Conservation (phyloP, 1,139 yeast species). For the Kodamaea derodonti region DNA sequence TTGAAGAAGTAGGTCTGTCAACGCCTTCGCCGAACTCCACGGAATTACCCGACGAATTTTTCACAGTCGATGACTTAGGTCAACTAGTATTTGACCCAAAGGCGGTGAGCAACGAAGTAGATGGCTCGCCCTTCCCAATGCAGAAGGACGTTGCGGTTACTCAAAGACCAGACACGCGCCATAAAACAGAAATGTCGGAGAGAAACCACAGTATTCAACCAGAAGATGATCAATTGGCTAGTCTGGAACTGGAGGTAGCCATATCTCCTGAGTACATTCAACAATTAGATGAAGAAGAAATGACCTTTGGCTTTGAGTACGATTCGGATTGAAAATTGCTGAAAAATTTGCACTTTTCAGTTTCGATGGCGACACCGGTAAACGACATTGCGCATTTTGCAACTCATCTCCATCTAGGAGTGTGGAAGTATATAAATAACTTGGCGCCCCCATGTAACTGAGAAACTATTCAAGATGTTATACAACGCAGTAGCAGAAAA, state of each 20-base stretch:
- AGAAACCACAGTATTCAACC: not conserved
- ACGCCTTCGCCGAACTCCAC: too few species aligned
- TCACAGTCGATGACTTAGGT: conserved; percentile 16
- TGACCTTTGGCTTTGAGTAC: conserved; percentile 32
- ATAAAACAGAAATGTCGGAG: not conserved
- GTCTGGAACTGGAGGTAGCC: not conserved
- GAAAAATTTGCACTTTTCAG: too few species aligned
- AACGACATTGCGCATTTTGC: not conserved
- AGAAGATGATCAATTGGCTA: too few species aligned
- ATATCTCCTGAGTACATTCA: not conserved
- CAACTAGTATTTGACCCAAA: conserved; percentile 19
- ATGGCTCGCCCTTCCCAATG: conserved; percentile 4
- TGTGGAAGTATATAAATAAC: not conserved
- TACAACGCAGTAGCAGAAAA: conserved; percentile 51
- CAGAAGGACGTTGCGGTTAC: conserved; percentile 3
- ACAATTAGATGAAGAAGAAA: conserved; percentile 14
- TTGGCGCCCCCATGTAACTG: not conserved
- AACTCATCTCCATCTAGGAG: not conserved
- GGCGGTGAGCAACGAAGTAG: conserved; percentile 1
- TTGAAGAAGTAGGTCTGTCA: too few species aligned
- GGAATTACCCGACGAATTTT: conserved; percentile 15
- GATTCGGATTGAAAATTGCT: conserved; percentile 21
- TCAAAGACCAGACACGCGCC: not conserved
- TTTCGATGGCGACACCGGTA: not conserved
- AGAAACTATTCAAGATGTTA: conserved; percentile 4